Evolutionary conservation across 768 basidiomycete species (phyloP).

Genomic region (Serendipita vermifera): DNA sequence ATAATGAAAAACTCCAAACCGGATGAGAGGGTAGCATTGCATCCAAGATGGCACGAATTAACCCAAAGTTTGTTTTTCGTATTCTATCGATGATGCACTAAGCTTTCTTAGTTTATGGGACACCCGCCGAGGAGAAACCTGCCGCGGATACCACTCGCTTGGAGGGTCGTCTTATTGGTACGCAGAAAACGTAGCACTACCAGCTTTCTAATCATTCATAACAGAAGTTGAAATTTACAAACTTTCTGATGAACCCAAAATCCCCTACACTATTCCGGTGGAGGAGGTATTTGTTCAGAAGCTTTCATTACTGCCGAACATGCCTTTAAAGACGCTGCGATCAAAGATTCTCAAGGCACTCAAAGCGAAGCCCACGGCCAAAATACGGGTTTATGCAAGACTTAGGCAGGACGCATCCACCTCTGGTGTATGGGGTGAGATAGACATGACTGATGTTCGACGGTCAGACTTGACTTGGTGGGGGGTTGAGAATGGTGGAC

Average conservation of each 20-base stretch:
- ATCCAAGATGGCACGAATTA: slow-evolving; percentile 55
- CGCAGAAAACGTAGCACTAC: background rate
- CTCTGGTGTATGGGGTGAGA: slow-evolving; percentile 28
- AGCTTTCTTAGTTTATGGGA: slow-evolving; percentile 9
- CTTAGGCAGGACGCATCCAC: slow-evolving; percentile 21
- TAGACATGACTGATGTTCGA: slow-evolving; percentile 35
- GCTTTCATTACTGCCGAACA: slow-evolving; percentile 51
- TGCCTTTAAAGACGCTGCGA: slow-evolving; percentile 52
- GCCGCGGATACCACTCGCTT: slow-evolving; percentile 8
- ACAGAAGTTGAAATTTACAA: slow-evolving; percentile 17
- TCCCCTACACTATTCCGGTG: background rate
- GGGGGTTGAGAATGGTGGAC: slow-evolving; percentile 42
- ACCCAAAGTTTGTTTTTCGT: slow-evolving; percentile 40
- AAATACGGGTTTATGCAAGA: slow-evolving; percentile 38
- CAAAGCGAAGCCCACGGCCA: slow-evolving; percentile 21
- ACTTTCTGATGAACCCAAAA: slow-evolving; percentile 16
- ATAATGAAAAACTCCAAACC: slow-evolving; percentile 39
- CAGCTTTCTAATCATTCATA: slow-evolving; percentile 32
- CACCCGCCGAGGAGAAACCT: background rate
- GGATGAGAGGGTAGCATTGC: slow-evolving; percentile 32
- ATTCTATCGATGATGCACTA: slow-evolving; percentile 4
- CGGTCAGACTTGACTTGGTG: slow-evolving; percentile 50
- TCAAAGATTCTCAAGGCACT: slow-evolving; percentile 45
- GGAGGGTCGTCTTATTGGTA: slow-evolving; percentile 17
- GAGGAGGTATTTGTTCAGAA: slow-evolving; percentile 8